phyloP scores from a whole-genome alignment of 2,329 filamentous ascomycete species.

The Fusarium verticillioides region DNA sequence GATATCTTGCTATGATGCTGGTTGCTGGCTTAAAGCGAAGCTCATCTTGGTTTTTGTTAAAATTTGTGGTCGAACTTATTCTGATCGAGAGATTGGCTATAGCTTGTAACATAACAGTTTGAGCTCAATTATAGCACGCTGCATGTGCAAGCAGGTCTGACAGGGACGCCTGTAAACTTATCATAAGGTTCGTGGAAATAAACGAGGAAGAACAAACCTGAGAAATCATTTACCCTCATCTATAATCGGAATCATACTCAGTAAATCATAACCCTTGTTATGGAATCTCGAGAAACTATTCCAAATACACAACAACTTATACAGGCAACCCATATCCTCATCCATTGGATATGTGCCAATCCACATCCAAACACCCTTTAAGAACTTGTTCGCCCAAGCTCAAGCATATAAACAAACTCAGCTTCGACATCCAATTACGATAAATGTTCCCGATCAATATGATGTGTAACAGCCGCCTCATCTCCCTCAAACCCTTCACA shows the following conservation, averaged over 20 bases:
- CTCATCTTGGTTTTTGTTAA: not conserved
- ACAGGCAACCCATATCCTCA: not conserved
- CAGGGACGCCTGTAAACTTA: not conserved
- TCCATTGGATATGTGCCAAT: not conserved
- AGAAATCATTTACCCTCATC: not conserved
- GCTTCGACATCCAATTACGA: conserved; percentile 16
- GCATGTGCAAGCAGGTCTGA: not conserved
- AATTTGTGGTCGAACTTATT: not conserved
- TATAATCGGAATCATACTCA: not conserved
- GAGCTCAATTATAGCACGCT: not conserved
- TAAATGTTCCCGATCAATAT: conserved; percentile 62
- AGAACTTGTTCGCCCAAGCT: not conserved
- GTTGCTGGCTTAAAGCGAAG: not conserved
- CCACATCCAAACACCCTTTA: not conserved
- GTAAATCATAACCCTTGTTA: not conserved
- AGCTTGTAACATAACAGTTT: not conserved
- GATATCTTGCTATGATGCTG: not conserved
- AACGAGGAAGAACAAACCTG: not conserved
- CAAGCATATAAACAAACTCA: not conserved
- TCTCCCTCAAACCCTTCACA: conserved; percentile 75
- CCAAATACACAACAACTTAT: not conserved
- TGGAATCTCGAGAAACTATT: not conserved
- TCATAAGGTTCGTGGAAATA: not conserved
- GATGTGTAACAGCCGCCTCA: conserved; percentile 73
- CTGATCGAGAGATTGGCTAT: not conserved